Evolutionary conservation across 768 basidiomycete species (phyloP).

Genomic region (Russula compacta): DNA sequence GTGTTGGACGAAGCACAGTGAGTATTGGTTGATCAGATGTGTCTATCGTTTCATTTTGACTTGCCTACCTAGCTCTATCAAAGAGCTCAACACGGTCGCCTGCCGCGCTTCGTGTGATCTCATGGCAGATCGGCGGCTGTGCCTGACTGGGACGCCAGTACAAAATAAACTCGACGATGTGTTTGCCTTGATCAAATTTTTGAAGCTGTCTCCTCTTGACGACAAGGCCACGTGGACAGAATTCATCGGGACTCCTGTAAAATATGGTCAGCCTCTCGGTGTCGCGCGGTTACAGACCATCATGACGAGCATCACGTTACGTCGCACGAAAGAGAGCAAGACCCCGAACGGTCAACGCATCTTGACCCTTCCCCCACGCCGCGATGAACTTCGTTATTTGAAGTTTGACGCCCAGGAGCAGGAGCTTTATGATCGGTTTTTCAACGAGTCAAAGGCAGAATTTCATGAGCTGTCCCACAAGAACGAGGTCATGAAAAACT

Average conservation of each 20-base stretch:
- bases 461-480: constrained; percentile 80
- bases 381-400: constrained; percentile 78
- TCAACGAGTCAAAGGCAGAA: constrained; percentile 83
- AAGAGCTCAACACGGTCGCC: constrained; percentile 89
- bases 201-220: constrained; percentile 85
- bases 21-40: constrained; percentile 29
- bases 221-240: constrained; percentile 92
- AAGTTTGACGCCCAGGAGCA: constrained; percentile 78
- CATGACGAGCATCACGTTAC: constrained; percentile 94
- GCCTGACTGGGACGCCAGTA: constrained; percentile 96
- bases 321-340: constrained; percentile 90
- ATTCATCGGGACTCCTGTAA: constrained; percentile 86
- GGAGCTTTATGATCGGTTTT: constrained; percentile 80
- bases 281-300: constrained; percentile 91
- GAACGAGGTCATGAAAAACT: constrained; percentile 96
- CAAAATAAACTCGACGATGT: constrained; percentile 99
- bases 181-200: constrained; percentile 92
- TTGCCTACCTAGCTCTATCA: constrained; percentile 65
- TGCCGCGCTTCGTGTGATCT: constrained; percentile 94
- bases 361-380: constrained; percentile 81
- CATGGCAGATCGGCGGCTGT: constrained; percentile 84
- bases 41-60: background rate
- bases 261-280: constrained; percentile 82
- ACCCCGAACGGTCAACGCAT: constrained; percentile 75
- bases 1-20: constrained; percentile 94